Percentiles rank a stretch among this genome's conserved stretches.
phyloP scores from a whole-genome alignment of 352 stramenopile genomes.

The Phytophthora vignae region DNA sequence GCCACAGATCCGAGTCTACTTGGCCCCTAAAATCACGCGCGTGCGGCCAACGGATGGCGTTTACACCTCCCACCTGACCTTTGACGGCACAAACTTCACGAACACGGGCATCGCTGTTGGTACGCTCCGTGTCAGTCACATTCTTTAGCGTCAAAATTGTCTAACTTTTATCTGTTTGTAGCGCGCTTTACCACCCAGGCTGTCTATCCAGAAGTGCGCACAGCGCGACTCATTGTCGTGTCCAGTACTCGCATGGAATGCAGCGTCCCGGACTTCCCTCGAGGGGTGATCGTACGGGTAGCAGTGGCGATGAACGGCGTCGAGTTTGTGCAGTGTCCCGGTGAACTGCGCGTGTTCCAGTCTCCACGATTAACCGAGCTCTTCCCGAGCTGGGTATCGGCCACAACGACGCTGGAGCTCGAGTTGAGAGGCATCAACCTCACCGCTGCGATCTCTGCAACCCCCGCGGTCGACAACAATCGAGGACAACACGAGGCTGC shows the following conservation, averaged over 20 bases:
- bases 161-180: conserved; percentile 10
- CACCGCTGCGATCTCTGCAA: conserved; percentile 27
- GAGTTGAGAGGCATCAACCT: conserved; percentile 71
- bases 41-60: conserved; percentile 61
- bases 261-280: conserved; percentile 65
- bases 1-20: conserved; percentile 53
- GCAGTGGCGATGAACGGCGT: conserved; percentile 70
- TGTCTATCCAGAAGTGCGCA: conserved; percentile 45
- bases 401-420: conserved; percentile 36
- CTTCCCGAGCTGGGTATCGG: conserved; percentile 64
- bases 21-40: conserved; percentile 50
- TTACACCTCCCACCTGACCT: conserved; percentile 67
- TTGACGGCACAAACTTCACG: conserved; percentile 65
- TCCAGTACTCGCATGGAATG: conserved; percentile 64
- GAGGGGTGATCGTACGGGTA: conserved; percentile 58
- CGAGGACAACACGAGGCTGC: conserved; percentile 4
- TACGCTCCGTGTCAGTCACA: conserved; percentile 24
- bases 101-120: conserved; percentile 56
- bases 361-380: conserved; percentile 61
- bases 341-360: conserved; percentile 67
- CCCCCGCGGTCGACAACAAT: conserved; percentile 21
- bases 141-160: background rate
- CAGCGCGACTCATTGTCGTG: conserved; percentile 42
- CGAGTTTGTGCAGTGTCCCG: conserved; percentile 63
- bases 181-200: conserved; percentile 52